These are phyloP conservation scores for Mariannaea sp. DNA, from an alignment of 2,329 filamentous ascomycete genomes.

Conservation along the genomic window DNA sequence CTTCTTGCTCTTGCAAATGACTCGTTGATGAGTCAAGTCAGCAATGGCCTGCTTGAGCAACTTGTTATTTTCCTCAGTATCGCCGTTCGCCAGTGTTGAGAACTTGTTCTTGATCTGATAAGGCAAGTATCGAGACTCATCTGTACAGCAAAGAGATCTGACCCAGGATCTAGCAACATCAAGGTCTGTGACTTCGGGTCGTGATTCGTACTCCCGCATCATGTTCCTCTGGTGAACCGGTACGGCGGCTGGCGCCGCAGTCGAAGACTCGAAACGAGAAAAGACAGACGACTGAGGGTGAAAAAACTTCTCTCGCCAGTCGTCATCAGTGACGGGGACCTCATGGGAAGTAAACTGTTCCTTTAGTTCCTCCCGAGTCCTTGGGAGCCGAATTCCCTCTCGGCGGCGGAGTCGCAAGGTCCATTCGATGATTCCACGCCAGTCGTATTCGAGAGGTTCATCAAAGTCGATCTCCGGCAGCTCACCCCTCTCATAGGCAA, in stretches of 20 bases:
- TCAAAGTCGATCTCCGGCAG: slow-evolving; percentile 67
- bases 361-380: slow-evolving; percentile 51
- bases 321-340: slow-evolving; percentile 39
- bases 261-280: slow-evolving; percentile 59
- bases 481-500: slow-evolving; percentile 67
- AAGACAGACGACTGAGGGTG: slow-evolving; percentile 59
- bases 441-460: slow-evolving; percentile 68
- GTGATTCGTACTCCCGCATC: slow-evolving; percentile 1
- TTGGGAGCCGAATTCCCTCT: slow-evolving; percentile 55
- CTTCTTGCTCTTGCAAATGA: slow-evolving; percentile 65
- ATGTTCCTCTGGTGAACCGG: slow-evolving; percentile 23
- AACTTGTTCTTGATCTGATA: slow-evolving; percentile 57
- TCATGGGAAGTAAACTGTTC: slow-evolving; percentile 49
- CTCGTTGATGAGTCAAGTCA: slow-evolving; percentile 53
- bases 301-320: slow-evolving; percentile 64
- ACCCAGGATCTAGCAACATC: slow-evolving; percentile 62
- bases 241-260: slow-evolving; percentile 53
- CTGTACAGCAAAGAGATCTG: slow-evolving; percentile 61
- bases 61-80: slow-evolving; percentile 47
- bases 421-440: slow-evolving; percentile 70
- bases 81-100: slow-evolving; percentile 50
- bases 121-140: slow-evolving; percentile 53
- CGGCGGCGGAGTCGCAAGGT: slow-evolving; percentile 57
- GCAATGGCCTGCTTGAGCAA: slow-evolving; percentile 55
- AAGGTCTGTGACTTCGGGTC: slow-evolving; percentile 38